Evolutionary conservation across 2,329 filamentous ascomycete species (phyloP).

Genomic region (Neofusicoccum umdonicola): DNA sequence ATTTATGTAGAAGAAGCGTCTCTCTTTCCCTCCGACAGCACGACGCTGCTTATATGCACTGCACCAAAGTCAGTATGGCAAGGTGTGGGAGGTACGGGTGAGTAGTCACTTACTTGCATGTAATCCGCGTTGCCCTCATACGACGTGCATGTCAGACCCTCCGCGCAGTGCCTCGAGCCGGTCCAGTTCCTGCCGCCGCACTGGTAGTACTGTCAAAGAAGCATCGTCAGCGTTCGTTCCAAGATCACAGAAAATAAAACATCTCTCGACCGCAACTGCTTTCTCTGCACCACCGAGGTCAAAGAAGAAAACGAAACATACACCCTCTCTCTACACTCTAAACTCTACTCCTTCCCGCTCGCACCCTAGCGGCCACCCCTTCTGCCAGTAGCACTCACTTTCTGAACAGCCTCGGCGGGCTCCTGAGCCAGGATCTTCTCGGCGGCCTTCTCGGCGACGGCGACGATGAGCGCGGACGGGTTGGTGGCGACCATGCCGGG

Average conservation of each 20-base stretch:
- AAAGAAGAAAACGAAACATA: neutral
- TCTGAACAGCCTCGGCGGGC: conserved; percentile 8
- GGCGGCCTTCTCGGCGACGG: conserved; percentile 36
- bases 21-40: neutral
- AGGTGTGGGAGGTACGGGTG: too few species aligned
- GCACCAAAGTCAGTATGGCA: neutral
- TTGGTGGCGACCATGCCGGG: conserved; percentile 42
- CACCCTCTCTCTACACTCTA: neutral
- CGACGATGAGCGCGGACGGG: conserved; percentile 38
- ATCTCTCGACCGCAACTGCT: too few species aligned
- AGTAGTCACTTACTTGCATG: neutral
- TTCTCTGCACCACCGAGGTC: too few species aligned
- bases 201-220: conserved; percentile 20
- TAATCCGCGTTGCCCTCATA: conserved; percentile 1
- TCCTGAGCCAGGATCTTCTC: conserved; percentile 32
- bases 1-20: neutral
- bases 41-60: neutral
- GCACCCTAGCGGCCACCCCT: neutral
- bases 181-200: conserved; percentile 24
- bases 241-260: neutral
- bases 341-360: neutral
- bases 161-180: conserved; percentile 22
- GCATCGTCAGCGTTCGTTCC: neutral
- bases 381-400: conserved; percentile 16
- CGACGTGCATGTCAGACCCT: conserved; percentile 23